These are phyloP conservation scores for Omphalea diandra DNA, from an alignment of 441 rosid species.

Conservation along the genomic window DNA sequence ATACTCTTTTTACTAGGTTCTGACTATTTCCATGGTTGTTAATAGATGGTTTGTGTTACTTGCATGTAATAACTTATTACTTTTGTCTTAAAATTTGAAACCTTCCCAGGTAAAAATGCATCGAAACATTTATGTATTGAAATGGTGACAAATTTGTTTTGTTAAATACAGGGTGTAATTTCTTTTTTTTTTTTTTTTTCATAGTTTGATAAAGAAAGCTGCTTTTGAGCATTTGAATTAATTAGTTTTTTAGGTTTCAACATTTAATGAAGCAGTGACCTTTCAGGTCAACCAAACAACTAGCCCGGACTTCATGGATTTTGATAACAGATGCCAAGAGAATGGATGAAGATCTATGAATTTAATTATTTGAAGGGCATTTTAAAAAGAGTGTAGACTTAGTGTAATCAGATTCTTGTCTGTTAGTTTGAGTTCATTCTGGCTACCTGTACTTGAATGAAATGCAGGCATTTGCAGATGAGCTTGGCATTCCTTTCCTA, in stretches of 20 bases:
- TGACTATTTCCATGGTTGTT: no score
- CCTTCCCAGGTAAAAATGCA: not conserved
- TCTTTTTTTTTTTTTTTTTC: no score
- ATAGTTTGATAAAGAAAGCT: not conserved
- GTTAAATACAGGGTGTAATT: no score
- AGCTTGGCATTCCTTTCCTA: conserved; percentile 78
- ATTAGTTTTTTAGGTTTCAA: not conserved
- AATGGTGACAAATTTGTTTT: not conserved
- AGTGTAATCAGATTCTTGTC: no score
- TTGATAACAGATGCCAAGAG: not conserved
- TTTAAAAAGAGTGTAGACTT: no score
- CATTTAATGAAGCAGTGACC: not conserved
- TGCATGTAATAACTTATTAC: no score
- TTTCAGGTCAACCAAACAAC: not conserved
- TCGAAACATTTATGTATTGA: not conserved
- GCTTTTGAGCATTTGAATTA: not conserved
- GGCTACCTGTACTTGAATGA: conserved; percentile 13
- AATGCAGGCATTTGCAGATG: conserved; percentile 78
- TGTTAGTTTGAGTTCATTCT: conserved; percentile 5
- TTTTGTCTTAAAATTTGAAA: no score
- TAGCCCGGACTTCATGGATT: not conserved
- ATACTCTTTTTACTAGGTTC: not conserved
- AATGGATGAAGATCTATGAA: no score
- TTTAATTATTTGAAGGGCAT: no score
- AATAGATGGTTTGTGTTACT: no score